Percentiles rank a stretch among this genome's conserved stretches.
Evolutionary conservation across 2,329 filamentous ascomycete genomes (phyloP).

Genomic region (Calonectria pauciramosa): DNA sequence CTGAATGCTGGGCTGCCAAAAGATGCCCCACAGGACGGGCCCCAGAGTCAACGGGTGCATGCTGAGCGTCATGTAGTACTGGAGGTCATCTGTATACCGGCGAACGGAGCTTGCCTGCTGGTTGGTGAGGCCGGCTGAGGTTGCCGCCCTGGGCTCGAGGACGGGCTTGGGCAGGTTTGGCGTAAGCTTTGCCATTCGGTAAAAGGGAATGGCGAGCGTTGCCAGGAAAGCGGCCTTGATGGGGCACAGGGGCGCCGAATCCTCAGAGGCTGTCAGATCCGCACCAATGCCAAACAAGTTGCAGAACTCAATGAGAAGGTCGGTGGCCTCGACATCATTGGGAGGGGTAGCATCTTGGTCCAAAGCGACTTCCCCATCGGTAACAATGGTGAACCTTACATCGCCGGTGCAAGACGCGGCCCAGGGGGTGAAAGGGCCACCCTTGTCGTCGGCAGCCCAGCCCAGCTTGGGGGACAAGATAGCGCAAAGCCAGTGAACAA

Average conservation of each 20-base stretch:
- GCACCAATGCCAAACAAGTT: conserved; percentile 43
- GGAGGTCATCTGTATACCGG: conserved; percentile 37
- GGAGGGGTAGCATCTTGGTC: conserved; percentile 33
- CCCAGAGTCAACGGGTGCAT: conserved; percentile 44
- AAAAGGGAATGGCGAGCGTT: conserved; percentile 44
- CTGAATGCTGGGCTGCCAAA: conserved; percentile 48
- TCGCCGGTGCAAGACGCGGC: conserved; percentile 34
- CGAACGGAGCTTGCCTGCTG: conserved; percentile 31
- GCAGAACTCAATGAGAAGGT: conserved; percentile 44
- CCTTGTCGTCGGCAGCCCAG: conserved; percentile 39
- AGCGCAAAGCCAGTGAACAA: conserved; percentile 47
- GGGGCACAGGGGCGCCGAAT: conserved; percentile 33
- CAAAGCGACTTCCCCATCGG: conserved; percentile 33
- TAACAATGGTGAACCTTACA: conserved; percentile 39
- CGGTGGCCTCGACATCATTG: conserved; percentile 36
- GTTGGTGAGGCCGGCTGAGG: conserved; percentile 13
- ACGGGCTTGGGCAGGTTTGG: conserved; percentile 39
- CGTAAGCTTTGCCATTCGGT: conserved; percentile 44
- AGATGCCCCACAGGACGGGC: conserved; percentile 48
- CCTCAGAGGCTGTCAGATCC: conserved; percentile 28
- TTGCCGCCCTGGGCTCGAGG: conserved; percentile 23
- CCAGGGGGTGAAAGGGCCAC: conserved; percentile 38
- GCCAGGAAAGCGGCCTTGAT: conserved; percentile 45
- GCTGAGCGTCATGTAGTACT: conserved; percentile 50
- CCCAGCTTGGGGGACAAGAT: conserved; percentile 39